phyloP scores from a whole-genome alignment of 2,329 filamentous ascomycete genomes.

The Penicillium concentricum region DNA sequence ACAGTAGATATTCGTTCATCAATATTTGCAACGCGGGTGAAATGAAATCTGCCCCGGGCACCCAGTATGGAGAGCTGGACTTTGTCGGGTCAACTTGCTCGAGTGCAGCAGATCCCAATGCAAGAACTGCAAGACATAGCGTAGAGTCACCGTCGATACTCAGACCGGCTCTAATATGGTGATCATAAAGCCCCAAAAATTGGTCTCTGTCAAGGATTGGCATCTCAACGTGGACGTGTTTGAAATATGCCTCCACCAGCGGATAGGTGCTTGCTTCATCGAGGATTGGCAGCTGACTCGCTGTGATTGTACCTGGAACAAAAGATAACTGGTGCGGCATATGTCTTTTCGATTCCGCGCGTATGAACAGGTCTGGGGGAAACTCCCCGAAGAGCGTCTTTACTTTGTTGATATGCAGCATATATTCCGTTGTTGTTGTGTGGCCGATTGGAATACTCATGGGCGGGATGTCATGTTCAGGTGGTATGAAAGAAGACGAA shows the following conservation, averaged over 20 bases:
- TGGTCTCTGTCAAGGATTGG: slow-evolving; percentile 2
- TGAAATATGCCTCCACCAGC: slow-evolving; percentile 6
- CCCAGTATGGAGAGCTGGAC: slow-evolving; percentile 3
- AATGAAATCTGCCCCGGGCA: slow-evolving; percentile 1
- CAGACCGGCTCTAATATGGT: slow-evolving; percentile 1
- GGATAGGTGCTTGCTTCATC: background rate
- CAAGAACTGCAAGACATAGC: slow-evolving; percentile 5
- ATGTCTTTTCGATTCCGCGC: slow-evolving; percentile 5
- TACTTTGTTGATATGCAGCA: slow-evolving; percentile 7
- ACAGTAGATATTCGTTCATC: slow-evolving; percentile 9
- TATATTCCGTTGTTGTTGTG: slow-evolving; percentile 8
- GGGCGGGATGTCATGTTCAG: slow-evolving; percentile 5
- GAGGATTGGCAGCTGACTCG: background rate
- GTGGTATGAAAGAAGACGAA: slow-evolving; percentile 1
- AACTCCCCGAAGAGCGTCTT: slow-evolving; percentile 6
- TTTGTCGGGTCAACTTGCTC: slow-evolving; percentile 5
- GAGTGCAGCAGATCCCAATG: slow-evolving; percentile 3
- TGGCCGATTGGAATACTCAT: slow-evolving; percentile 7
- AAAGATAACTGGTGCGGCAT: slow-evolving; percentile 5
- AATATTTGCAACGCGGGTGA: slow-evolving; percentile 5
- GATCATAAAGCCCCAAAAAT: slow-evolving; percentile 1
- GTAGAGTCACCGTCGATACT: slow-evolving; percentile 4
- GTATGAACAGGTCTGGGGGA: slow-evolving; percentile 10
- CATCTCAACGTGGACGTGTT: slow-evolving; percentile 4
- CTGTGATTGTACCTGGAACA: background rate